phyloP scores from a whole-genome alignment of 352 stramenopile species.

The Globisporangium middletonii region DNA sequence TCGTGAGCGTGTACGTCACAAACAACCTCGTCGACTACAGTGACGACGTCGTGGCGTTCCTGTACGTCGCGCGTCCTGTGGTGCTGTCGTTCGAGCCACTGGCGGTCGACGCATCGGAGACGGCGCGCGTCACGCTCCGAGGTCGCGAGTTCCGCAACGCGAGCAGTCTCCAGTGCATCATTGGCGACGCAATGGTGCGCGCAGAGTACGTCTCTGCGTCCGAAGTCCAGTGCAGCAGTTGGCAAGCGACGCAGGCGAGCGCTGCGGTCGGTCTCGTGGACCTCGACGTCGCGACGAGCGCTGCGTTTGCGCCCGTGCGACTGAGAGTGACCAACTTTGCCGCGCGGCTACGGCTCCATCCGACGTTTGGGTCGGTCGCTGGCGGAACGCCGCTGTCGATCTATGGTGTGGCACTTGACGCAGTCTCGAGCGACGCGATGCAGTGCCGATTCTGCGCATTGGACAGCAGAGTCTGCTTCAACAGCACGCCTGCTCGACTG shows the following conservation, averaged over 20 bases:
- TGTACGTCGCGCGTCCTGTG: conserved; percentile 29
- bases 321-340: conserved; percentile 1
- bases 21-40: conserved; percentile 62
- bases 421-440: neutral
- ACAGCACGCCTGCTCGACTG: neutral
- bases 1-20: conserved; percentile 33
- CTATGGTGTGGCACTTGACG: neutral
- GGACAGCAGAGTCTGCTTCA: neutral
- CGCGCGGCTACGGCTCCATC: neutral
- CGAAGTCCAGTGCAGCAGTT: conserved; percentile 15
- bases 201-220: conserved; percentile 23
- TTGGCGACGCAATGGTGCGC: conserved; percentile 23
- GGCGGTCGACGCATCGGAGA: conserved; percentile 7
- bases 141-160: conserved; percentile 36
- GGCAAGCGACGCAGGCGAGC: conserved; percentile 6
- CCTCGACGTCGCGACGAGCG: conserved; percentile 10
- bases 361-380: neutral
- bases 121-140: conserved; percentile 12
- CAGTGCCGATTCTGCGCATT: conserved; percentile 1
- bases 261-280: conserved; percentile 31
- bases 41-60: conserved; percentile 16
- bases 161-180: conserved; percentile 23
- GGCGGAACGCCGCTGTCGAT: conserved; percentile 6
- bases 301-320: neutral
- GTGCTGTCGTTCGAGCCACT: conserved; percentile 28